Conservation (phyloP, 2,329 filamentous ascomycete species). For the Fusarium anguioides region DNA sequence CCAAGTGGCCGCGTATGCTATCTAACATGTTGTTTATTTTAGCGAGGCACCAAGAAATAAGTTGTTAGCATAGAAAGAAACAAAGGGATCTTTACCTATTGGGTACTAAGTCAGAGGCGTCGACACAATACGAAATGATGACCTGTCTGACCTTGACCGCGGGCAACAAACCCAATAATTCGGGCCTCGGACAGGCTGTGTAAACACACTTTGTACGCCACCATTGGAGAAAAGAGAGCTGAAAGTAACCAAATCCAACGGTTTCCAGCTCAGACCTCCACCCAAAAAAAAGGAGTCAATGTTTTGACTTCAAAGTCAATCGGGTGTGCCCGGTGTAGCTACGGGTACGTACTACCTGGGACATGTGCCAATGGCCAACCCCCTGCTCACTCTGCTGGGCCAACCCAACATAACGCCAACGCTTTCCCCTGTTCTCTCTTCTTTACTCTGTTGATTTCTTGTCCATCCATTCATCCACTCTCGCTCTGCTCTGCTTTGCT, state of each 20-base stretch:
- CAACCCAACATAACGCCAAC: conserved; percentile 37
- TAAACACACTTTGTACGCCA: neutral
- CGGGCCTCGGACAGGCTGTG: neutral
- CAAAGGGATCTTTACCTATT: neutral
- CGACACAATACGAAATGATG: conserved; percentile 19
- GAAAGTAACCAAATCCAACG: conserved; percentile 8
- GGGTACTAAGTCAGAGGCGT: neutral
- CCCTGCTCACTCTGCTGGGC: conserved; percentile 33
- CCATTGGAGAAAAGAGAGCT: neutral
- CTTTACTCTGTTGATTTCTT: conserved; percentile 27
- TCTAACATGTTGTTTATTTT: neutral
- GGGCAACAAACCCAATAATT: conserved; percentile 3
- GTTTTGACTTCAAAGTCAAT: conserved; percentile 24
- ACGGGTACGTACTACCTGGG: conserved; percentile 18
- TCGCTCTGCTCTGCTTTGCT: conserved; percentile 6
- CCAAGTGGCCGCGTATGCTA: neutral
- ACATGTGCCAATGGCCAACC: conserved; percentile 7
- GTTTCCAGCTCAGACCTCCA: conserved; percentile 13
- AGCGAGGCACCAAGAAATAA: neutral
- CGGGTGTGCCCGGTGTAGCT: conserved; percentile 1
- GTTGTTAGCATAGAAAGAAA: neutral
- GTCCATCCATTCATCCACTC: conserved; percentile 20
- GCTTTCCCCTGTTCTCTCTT: conserved; percentile 36
- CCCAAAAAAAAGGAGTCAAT: conserved; percentile 20
- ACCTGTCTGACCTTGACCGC: neutral